Evolutionary conservation across 306 rosid genomes (phyloP).

Genomic region (Astragalus membranaceus): DNA sequence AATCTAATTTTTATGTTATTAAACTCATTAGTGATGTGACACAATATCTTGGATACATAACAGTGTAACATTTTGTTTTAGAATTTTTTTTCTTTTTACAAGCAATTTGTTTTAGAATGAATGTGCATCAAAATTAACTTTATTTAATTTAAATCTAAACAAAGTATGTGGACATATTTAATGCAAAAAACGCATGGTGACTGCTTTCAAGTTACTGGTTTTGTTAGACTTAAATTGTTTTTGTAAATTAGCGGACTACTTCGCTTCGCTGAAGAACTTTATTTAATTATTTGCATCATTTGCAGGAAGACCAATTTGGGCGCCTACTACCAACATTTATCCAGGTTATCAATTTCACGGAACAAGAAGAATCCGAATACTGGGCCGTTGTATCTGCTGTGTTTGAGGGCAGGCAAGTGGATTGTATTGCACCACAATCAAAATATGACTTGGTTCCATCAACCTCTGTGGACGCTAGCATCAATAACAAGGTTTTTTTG

Average conservation of each 20-base stretch:
- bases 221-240: not conserved
- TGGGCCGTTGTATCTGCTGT: conserved; percentile 78
- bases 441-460: conserved; percentile 39
- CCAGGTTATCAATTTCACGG: conserved; percentile 85
- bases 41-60: not conserved
- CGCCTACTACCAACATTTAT: conserved; percentile 84
- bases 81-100: no score
- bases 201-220: not conserved
- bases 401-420: conserved; percentile 76
- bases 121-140: not conserved
- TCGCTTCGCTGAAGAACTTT: conserved; percentile 14
- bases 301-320: conserved; percentile 94
- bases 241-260: conserved; percentile 7
- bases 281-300: conserved; percentile 1
- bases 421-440: conserved; percentile 37
- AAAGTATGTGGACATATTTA: not conserved
- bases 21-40: not conserved
- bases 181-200: not conserved
- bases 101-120: not conserved
- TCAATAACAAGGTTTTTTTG: conserved; percentile 65
- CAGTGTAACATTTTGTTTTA: not conserved
- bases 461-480: conserved; percentile 61
- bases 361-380: conserved; percentile 80
- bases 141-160: not conserved
- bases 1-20: not conserved